phyloP scores from a whole-genome alignment of 805 yeast genomes.

The Cyberlindnera bimundalis region DNA sequence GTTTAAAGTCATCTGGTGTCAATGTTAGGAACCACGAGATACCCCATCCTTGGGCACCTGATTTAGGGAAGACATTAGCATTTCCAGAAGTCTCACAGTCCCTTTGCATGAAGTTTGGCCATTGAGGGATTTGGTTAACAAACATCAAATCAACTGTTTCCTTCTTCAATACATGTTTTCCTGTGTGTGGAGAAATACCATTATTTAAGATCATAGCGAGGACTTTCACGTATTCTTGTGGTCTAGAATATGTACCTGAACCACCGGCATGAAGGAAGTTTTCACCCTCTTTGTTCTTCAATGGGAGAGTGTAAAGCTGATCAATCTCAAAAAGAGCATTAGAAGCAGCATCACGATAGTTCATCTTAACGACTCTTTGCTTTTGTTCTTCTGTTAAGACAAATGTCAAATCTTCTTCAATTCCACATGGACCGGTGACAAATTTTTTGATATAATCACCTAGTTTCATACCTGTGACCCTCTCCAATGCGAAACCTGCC shows the following conservation, averaged over 20 bases:
- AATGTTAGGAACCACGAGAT: constrained; percentile 15
- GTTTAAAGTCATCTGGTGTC: constrained; percentile 32
- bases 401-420: constrained; percentile 26
- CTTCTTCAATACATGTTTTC: constrained; percentile 30
- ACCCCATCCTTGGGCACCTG: constrained; percentile 22
- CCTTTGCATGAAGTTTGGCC: constrained; percentile 15
- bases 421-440: constrained; percentile 31
- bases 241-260: constrained; percentile 39
- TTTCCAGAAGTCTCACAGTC: constrained; percentile 1
- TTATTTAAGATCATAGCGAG: constrained; percentile 38
- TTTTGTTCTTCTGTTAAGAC: constrained; percentile 21
- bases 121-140: constrained; percentile 32
- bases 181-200: constrained; percentile 36
- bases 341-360: constrained; percentile 20
- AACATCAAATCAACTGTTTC: constrained; percentile 33
- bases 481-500: constrained; percentile 34
- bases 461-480: constrained; percentile 28
- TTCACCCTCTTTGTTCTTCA: constrained; percentile 1
- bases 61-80: background rate
- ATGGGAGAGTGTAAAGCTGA: background rate
- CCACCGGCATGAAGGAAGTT: constrained; percentile 36
- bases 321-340: constrained; percentile 6
- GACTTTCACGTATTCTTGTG: constrained; percentile 37
- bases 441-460: constrained; percentile 29
- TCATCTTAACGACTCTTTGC: constrained; percentile 24